These are phyloP conservation scores for Dillenia suffruticosa DNA, from an alignment of 164 flowering plant genomes.

Conservation along the genomic window DNA sequence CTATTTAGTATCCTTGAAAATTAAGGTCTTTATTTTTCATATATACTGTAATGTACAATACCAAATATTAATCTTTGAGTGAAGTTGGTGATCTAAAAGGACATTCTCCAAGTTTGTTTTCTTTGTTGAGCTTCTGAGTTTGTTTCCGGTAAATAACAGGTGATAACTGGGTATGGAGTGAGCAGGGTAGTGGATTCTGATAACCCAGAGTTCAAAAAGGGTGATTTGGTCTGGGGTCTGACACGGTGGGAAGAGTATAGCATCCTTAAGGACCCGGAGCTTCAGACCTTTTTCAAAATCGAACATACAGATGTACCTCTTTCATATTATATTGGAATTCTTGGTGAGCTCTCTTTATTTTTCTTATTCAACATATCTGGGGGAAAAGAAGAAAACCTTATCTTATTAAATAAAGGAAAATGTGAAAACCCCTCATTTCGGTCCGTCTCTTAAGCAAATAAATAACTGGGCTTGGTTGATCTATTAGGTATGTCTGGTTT, in stretches of 20 bases:
- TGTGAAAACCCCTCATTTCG: too few species aligned
- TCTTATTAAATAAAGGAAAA: too few species aligned
- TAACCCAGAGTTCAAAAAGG: constrained; percentile 49
- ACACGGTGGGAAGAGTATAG: constrained; percentile 90
- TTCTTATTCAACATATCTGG: too few species aligned
- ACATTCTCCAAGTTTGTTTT: background rate
- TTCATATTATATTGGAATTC: constrained; percentile 70
- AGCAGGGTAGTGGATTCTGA: constrained; percentile 63
- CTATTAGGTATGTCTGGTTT: too few species aligned
- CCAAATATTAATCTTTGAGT: too few species aligned
- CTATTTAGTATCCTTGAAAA: background rate
- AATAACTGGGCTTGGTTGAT: too few species aligned
- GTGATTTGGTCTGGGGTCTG: constrained; percentile 55
- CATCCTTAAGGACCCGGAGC: constrained; percentile 27
- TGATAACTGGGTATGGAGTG: constrained; percentile 75
- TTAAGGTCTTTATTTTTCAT: background rate
- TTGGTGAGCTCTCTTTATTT: constrained; percentile 42
- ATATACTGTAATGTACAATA: background rate
- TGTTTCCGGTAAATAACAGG: constrained; percentile 30
- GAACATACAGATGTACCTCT: constrained; percentile 51
- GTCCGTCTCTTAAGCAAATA: too few species aligned
- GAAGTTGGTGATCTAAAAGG: background rate
- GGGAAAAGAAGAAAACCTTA: too few species aligned
- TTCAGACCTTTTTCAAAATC: constrained; percentile 37
- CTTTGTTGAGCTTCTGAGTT: background rate